These are phyloP conservation scores for Amanita phalloides DNA, from an alignment of 768 basidiomycete species.

Conservation along the genomic window DNA sequence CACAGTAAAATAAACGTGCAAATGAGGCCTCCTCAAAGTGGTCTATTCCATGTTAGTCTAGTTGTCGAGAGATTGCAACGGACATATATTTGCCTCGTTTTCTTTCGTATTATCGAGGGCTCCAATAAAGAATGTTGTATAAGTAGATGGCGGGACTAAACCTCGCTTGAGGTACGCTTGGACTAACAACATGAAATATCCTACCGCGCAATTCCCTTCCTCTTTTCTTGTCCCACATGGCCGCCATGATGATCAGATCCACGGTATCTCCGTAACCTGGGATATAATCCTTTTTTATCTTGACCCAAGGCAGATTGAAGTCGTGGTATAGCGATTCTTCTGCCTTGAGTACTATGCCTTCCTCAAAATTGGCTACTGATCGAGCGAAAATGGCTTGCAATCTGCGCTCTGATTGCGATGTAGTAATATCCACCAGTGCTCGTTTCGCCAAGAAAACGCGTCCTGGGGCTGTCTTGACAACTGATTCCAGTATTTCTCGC, in stretches of 20 bases:
- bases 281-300: constrained; percentile 86
- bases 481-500: constrained; percentile 46
- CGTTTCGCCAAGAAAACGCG: constrained; percentile 56
- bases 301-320: constrained; percentile 64
- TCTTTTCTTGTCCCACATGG: constrained; percentile 70
- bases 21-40: constrained; percentile 37
- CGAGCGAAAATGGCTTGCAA: constrained; percentile 39
- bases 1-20: constrained; percentile 63
- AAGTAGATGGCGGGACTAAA: constrained; percentile 56
- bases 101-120: constrained; percentile 41
- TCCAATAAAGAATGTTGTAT: constrained; percentile 78
- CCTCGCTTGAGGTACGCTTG: not conserved
- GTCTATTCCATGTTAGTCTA: constrained; percentile 21
- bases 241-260: constrained; percentile 71
- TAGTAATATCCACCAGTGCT: constrained; percentile 29
- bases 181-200: constrained; percentile 2
- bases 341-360: constrained; percentile 75
- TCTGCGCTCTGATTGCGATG: constrained; percentile 9
- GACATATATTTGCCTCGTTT: constrained; percentile 27
- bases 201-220: constrained; percentile 68
- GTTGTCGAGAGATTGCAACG: not conserved
- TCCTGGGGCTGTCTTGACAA: constrained; percentile 44
- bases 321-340: constrained; percentile 61
- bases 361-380: constrained; percentile 41
- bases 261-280: constrained; percentile 72